Evolutionary conservation across 257 asterid genomes (phyloP).

Genomic region (Nicotiana attenuata): DNA sequence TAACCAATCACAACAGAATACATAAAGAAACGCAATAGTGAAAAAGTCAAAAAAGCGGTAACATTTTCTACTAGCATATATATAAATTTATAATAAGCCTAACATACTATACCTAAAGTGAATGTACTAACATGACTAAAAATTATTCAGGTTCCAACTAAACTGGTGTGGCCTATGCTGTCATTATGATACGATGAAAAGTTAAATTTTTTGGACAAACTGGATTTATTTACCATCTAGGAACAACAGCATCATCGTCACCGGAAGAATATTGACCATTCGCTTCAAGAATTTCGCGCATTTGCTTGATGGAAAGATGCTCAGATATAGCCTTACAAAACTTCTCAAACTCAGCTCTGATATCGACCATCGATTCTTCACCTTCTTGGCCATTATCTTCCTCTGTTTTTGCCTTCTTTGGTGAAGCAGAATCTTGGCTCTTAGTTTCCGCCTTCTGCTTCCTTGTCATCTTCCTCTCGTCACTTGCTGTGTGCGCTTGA

Average conservation of each 20-base stretch:
- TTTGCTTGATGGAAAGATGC: constrained; percentile 59
- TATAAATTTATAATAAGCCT: no score
- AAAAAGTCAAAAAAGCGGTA: no score
- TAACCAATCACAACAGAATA: no score
- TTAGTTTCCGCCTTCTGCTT: constrained; percentile 70
- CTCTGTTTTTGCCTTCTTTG: constrained; percentile 55
- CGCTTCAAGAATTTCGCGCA: constrained; percentile 65
- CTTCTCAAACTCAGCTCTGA: constrained; percentile 45
- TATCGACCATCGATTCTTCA: constrained; percentile 25
- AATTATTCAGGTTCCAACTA: no score
- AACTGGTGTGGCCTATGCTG: no score
- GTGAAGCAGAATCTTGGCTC: constrained; percentile 21
- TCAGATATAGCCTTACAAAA: constrained; percentile 60
- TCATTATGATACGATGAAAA: background rate
- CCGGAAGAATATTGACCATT: constrained; percentile 57
- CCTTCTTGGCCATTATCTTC: constrained; percentile 7
- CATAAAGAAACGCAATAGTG: no score
- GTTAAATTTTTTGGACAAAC: background rate
- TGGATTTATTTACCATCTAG: constrained; percentile 53
- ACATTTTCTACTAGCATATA: no score
- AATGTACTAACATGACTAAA: no score
- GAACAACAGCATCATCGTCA: constrained; percentile 70
- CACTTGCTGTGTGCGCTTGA: constrained; percentile 30
- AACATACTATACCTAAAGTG: no score
- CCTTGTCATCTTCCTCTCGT: constrained; percentile 51